Conservation (phyloP, 1,284 basidiomycete species). For the Singerocomus inundabilis region DNA sequence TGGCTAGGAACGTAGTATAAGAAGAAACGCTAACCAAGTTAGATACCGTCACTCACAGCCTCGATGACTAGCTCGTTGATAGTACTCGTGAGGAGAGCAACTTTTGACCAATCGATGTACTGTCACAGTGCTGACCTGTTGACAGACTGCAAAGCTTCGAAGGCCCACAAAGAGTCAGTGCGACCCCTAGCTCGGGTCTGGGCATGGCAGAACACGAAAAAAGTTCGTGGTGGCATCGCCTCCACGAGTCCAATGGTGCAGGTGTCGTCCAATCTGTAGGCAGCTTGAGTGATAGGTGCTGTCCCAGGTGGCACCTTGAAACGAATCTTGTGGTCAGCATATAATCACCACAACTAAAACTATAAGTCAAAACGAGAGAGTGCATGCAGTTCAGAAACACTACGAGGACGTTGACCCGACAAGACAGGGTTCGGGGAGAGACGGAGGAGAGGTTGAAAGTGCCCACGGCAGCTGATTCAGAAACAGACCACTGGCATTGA, state of each 20-base stretch:
- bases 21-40: neutral
- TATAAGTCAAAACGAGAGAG: neutral
- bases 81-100: neutral
- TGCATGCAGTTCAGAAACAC: neutral
- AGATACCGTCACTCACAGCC: neutral
- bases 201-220: neutral
- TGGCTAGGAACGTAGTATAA: neutral
- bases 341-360: neutral
- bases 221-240: neutral
- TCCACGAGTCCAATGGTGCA: neutral
- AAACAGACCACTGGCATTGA: neutral
- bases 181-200: neutral
- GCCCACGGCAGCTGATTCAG: slow-evolving; percentile 1
- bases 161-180: too few relatives aligned
- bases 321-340: neutral
- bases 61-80: neutral
- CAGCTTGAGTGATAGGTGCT: neutral
- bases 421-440: neutral
- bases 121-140: neutral
- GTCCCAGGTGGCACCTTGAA: neutral
- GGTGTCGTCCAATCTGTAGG: neutral
- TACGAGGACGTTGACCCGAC: neutral
- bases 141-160: neutral
- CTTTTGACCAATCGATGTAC: neutral
- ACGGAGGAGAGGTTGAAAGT: neutral